phyloP scores from a whole-genome alignment of 2,329 filamentous ascomycete genomes.

The Sporothrix curviconia region DNA sequence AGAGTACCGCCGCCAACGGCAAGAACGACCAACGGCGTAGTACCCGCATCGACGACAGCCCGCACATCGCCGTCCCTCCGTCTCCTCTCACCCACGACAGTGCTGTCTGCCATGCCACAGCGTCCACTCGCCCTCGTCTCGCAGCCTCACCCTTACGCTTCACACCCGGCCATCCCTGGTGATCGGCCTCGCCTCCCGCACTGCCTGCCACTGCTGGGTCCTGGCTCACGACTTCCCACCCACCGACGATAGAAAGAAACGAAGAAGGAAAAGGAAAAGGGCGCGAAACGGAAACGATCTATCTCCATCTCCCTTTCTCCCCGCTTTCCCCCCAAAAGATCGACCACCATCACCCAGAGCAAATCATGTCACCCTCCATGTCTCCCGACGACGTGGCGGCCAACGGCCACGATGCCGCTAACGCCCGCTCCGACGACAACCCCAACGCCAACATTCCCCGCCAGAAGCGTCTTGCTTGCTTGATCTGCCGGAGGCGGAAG shows the following conservation, averaged over 20 bases:
- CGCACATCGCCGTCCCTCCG: background rate
- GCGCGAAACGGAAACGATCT: background rate
- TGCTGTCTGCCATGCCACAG: constrained; percentile 4
- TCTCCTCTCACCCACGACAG: background rate
- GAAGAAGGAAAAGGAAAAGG: background rate
- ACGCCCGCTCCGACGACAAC: constrained; percentile 18
- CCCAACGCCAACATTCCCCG: constrained; percentile 58
- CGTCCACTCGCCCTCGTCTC: background rate
- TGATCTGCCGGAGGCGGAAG: constrained; percentile 89
- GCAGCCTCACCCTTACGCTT: background rate
- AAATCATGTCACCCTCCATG: constrained; percentile 27
- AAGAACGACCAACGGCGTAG: background rate
- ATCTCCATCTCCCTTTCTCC: background rate
- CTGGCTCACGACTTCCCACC: background rate
- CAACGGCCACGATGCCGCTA: constrained; percentile 13
- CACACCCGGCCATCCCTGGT: background rate
- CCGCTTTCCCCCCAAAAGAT: too few species aligned
- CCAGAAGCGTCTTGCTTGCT: constrained; percentile 90
- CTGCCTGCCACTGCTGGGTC: too few species aligned
- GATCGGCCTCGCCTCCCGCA: background rate
- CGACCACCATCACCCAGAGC: background rate
- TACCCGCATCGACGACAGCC: background rate
- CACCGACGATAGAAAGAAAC: background rate
- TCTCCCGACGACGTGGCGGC: constrained; percentile 22
- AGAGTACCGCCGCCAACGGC: background rate